phyloP scores from a whole-genome alignment of 1,284 basidiomycete species.

The Naganishia sp. region DNA sequence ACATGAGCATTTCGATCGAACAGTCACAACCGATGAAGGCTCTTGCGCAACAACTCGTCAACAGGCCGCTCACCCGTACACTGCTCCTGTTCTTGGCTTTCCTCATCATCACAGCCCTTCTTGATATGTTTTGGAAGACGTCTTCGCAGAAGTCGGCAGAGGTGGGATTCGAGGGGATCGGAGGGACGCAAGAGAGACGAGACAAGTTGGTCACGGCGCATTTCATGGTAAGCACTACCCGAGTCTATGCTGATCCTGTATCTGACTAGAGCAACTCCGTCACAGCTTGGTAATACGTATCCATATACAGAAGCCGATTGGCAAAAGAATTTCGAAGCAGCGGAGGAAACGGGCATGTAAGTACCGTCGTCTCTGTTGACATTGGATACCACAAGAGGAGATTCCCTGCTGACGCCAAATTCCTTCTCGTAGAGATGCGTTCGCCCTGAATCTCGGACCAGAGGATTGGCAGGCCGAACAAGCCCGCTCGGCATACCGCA shows the following conservation, averaged over 20 bases:
- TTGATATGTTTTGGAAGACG: conserved; percentile 22
- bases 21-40: background rate
- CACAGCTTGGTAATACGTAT: conserved; percentile 53
- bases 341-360: conserved; percentile 46
- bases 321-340: conserved; percentile 46
- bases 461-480: conserved; percentile 53
- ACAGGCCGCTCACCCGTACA: background rate
- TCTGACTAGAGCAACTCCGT: background rate
- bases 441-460: conserved; percentile 52
- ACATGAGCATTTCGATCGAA: background rate
- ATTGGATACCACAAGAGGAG: no score
- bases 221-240: conserved; percentile 47
- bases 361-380: conserved; percentile 12
- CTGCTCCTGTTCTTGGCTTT: background rate
- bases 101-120: conserved; percentile 1
- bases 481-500: conserved; percentile 43
- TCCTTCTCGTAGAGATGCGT: conserved; percentile 45
- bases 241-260: background rate
- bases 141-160: background rate
- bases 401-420: background rate
- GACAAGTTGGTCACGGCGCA: conserved; percentile 49
- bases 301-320: conserved; percentile 49
- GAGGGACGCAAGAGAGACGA: background rate
- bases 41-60: background rate
- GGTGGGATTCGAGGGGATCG: background rate